Conservation (phyloP, 2,329 filamentous ascomycete species). For the Pyricularia sp. region DNA sequence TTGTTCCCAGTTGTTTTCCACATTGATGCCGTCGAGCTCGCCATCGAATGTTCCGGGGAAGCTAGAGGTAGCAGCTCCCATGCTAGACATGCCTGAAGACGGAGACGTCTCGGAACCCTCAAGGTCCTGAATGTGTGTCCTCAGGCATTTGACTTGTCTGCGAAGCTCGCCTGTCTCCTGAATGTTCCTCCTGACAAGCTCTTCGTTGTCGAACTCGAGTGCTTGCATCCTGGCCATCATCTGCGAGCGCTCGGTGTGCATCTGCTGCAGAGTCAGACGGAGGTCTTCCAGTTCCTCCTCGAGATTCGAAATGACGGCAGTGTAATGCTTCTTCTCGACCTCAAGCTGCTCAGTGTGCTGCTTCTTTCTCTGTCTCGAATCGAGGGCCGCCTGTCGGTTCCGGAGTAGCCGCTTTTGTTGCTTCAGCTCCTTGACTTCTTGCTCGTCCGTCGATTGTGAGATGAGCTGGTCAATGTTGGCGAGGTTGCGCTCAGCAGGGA, state of each 20-base stretch:
- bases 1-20: slow-evolving; percentile 73
- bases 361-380: slow-evolving; percentile 96
- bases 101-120: slow-evolving; percentile 44
- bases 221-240: slow-evolving; percentile 63
- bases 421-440: slow-evolving; percentile 95
- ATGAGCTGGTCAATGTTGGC: slow-evolving; percentile 93
- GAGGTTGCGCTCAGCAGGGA: slow-evolving; percentile 84
- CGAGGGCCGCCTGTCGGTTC: slow-evolving; percentile 95
- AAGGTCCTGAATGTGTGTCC: slow-evolving; percentile 56
- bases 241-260: slow-evolving; percentile 60
- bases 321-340: slow-evolving; percentile 90
- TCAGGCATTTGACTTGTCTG: slow-evolving; percentile 80
- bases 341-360: slow-evolving; percentile 93
- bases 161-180: slow-evolving; percentile 82
- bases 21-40: slow-evolving; percentile 72
- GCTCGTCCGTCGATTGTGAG: slow-evolving; percentile 72
- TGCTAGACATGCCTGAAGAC: slow-evolving; percentile 17
- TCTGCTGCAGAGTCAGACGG: slow-evolving; percentile 56
- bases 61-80: slow-evolving; percentile 40
- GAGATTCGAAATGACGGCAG: slow-evolving; percentile 59
- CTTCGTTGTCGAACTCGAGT: slow-evolving; percentile 77
- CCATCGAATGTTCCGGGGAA: slow-evolving; percentile 56
- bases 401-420: slow-evolving; percentile 90
- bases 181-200: slow-evolving; percentile 78
- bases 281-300: slow-evolving; percentile 64